Base-by-base conservation (phyloP, 2,329 filamentous ascomycete species). In the Beauveria sp. region DNA sequence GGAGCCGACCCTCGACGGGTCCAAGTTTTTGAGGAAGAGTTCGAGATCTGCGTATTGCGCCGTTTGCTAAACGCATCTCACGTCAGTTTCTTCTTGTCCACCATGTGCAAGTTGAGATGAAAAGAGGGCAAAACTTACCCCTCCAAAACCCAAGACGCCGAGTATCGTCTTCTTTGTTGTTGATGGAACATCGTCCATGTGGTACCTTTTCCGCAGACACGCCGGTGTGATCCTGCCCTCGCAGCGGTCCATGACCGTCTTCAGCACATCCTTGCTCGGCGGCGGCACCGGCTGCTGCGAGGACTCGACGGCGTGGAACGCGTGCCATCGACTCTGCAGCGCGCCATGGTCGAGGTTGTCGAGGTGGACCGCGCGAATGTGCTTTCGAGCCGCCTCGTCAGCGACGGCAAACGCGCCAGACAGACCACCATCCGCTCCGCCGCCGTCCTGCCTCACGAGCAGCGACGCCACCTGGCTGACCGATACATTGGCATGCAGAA, bases 81-180 rank as follows among this genome's bases (percentile, higher is more conserved):
- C 2, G 24, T 50, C 24, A 50, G 24, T 6, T 12, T 26, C 16
- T 18, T 7, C 5, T 47, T 22, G 5, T 46, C 20, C 10, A 10
- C 3, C 41, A 43, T 43, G n/a, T 43, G 18, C 44, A 14, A 46
- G 5, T n/a, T 20, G 7, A 22, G 30, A 30, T 10, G 16, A 41
- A 48, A 30, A 20, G 8, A 7, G 20, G 26, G 20, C 10, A 7
- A 1, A 63, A 63, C 68, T 64, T 66, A 75, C 76, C 43, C 73
- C 70, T 0, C 73, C 65, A 63, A 80, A 82, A 5, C 77, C 79
- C 22, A 66, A 66, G 20, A 91, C 84, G n/a, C 87, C 88, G 55
- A 87, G 83, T 62, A 87, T 87, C 0, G 75, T 87, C 26, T 78
- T 84, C 67, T 77, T 83, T 12, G 85, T 81, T 24, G 71, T 84